phyloP scores from a whole-genome alignment of 495 filamentous ascomycete genomes.

The Tuber calosporum region DNA sequence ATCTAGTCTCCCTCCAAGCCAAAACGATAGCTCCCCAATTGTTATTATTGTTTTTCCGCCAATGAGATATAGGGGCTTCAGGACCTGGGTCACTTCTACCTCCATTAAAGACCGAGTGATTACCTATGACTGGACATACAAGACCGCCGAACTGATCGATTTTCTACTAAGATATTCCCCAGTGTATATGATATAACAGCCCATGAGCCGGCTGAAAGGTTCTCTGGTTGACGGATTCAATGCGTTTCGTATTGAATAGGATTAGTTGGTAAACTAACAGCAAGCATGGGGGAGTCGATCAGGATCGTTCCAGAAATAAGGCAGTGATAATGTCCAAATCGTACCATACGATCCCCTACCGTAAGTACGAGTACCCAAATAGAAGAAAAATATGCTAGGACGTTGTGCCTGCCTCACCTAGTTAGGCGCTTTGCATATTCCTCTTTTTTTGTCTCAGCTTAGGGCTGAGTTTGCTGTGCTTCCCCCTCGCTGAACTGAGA shows the following conservation, averaged over 20 bases:
- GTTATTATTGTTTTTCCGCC: neutral
- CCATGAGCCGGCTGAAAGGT: neutral
- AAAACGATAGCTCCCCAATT: neutral
- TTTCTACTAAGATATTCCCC: neutral
- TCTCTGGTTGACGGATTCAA: neutral
- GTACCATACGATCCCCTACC: neutral
- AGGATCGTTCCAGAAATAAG: neutral
- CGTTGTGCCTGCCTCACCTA: no score
- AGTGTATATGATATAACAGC: neutral
- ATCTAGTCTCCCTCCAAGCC: neutral
- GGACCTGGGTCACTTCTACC: rapidly evolving
- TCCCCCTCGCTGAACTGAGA: no score
- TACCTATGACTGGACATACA: neutral
- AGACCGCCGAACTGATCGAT: neutral
- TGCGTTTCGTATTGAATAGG: neutral
- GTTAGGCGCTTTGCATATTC: no score
- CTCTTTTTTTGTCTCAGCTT: no score
- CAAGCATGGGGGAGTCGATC: neutral
- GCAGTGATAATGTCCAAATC: neutral
- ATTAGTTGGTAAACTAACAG: neutral
- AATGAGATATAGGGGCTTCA: neutral
- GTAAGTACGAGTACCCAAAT: no score
- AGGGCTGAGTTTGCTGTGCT: no score
- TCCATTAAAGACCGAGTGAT: neutral
- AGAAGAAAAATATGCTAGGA: no score